Evolutionary conservation across 305 asterid genomes (phyloP), one percentile per base, ranked within the genome.

Genomic region (Rubia occidens): DNA sequence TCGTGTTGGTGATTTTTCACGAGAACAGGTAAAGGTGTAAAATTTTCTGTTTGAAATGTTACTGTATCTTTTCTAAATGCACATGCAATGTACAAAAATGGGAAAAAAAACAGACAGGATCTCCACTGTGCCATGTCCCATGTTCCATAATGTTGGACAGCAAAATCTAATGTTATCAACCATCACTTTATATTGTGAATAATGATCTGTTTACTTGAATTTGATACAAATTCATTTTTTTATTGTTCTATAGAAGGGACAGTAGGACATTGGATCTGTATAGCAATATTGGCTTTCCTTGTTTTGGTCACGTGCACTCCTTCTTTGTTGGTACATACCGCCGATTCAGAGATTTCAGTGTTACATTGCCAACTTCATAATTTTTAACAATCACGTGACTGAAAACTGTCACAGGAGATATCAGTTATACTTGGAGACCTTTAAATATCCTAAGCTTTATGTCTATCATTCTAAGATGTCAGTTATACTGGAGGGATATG

Each of bases 1-100:
- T 55, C 96, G 99, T 62, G 96, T 95, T 67, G 99, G 97, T 45
- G 85, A 76, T 78, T 95, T 91, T 81, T 82, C 99, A 17, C 88
- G 97, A 72, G 99, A 95, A 79, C 99, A 95, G 99, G 99, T 91
- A 76, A 81, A 66, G 29, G 15, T 75, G 71, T 72, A 77, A 39
- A 71, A 60, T 62, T 59, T 44, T 53, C 60, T 58, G 37, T 15
- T 68, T 68, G 47, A 32, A 62, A 8, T 72, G 51, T 43, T 60
- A 66, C 42, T 11, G 56, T 65, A 37, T 21, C 17, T 68, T 60
- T 13, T 24, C 10, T 60, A 17, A 21, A 24, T 53, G 55, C 6
- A 24, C 15, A 13, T 59, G 18, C 5, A 21, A 37, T 60, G 61
- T 56, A 64, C 18, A 35, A 37, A 15, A 61, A 61, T 35, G 20